Evolutionary conservation across 2,329 filamentous ascomycete species (phyloP).

Genomic region (Aspergillus pseudonomiae): DNA sequence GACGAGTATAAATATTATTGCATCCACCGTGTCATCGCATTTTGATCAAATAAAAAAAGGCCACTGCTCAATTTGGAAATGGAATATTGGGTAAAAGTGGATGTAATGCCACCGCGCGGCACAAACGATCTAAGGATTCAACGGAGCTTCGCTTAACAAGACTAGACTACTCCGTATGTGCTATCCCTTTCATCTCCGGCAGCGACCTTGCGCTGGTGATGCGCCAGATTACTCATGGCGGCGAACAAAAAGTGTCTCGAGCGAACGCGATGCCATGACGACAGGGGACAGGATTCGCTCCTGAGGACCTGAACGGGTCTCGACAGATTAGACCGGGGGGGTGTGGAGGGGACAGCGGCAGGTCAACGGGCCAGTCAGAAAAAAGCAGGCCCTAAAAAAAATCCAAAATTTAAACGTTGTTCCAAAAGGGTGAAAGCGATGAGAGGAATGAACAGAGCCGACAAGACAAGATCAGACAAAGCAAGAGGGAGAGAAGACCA

Average conservation of each 20-base stretch:
- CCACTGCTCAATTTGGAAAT: slow-evolving; percentile 3
- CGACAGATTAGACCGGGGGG: slow-evolving; percentile 22
- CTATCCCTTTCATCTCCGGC: slow-evolving; percentile 31
- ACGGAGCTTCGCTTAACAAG: slow-evolving; percentile 22
- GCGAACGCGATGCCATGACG: slow-evolving; percentile 21
- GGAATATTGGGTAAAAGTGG: slow-evolving; percentile 15
- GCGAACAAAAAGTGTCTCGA: slow-evolving; percentile 17
- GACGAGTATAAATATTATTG: slow-evolving; percentile 21
- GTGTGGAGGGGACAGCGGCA: slow-evolving; percentile 24
- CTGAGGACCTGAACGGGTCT: slow-evolving; percentile 18
- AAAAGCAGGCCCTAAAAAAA: slow-evolving; percentile 13
- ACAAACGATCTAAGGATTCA: slow-evolving; percentile 23
- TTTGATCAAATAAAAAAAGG: slow-evolving; percentile 12
- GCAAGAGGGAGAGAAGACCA: background rate
- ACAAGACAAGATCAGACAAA: slow-evolving; percentile 7
- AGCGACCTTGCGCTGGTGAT: slow-evolving; percentile 23
- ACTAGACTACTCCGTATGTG: slow-evolving; percentile 16
- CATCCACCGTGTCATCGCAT: slow-evolving; percentile 15
- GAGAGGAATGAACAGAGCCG: slow-evolving; percentile 13
- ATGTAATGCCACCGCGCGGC: slow-evolving; percentile 25
- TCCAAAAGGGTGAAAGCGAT: slow-evolving; percentile 20
- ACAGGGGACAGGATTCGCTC: slow-evolving; percentile 26
- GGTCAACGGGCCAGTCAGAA: slow-evolving; percentile 21
- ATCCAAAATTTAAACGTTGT: background rate
- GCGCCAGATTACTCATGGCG: slow-evolving; percentile 20